These are phyloP conservation scores for Pilaira anomala DNA, from an alignment of 192 early-diverging fungal genomes.

Conservation along the genomic window DNA sequence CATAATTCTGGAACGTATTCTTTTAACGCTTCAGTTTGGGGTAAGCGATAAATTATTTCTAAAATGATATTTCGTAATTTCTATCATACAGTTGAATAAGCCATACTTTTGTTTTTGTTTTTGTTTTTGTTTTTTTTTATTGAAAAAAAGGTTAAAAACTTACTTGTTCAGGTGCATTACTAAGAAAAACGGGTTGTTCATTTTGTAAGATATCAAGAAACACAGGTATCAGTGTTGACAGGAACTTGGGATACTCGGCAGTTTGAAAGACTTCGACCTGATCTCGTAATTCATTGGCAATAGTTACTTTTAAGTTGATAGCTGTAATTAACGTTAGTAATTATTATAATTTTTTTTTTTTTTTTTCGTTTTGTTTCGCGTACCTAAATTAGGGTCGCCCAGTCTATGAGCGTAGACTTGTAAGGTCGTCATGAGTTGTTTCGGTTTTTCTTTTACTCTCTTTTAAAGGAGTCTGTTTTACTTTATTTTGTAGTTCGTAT, in stretches of 20 bases:
- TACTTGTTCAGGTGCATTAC: conserved; percentile 73
- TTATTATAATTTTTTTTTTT: background rate
- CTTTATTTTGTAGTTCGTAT: too few species aligned
- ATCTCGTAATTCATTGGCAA: conserved; percentile 84
- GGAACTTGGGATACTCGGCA: conserved; percentile 75
- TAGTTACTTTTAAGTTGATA: conserved; percentile 69
- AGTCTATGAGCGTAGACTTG: conserved; percentile 50
- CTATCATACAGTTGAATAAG: conserved; percentile 33
- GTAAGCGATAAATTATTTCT: conserved; percentile 92
- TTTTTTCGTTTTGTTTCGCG: background rate
- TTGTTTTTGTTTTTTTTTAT: background rate
- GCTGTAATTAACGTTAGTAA: conserved; percentile 34
- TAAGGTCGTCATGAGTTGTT: conserved; percentile 27
- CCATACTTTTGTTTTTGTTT: too few species aligned
- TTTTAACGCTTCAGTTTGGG: conserved; percentile 80
- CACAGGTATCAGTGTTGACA: conserved; percentile 78
- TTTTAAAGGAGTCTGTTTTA: too few species aligned
- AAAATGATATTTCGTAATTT: conserved; percentile 86
- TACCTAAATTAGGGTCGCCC: conserved; percentile 50
- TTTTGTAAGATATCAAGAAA: conserved; percentile 75
- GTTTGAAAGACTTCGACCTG: conserved; percentile 89
- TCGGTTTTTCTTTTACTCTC: too few species aligned
- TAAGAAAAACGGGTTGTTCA: conserved; percentile 69
- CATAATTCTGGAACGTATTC: conserved; percentile 76
- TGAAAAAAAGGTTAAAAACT: conserved; percentile 2